Evolutionary conservation across 2,329 filamentous ascomycete genomes (phyloP).

Genomic region (Trichoderma atroviride): DNA sequence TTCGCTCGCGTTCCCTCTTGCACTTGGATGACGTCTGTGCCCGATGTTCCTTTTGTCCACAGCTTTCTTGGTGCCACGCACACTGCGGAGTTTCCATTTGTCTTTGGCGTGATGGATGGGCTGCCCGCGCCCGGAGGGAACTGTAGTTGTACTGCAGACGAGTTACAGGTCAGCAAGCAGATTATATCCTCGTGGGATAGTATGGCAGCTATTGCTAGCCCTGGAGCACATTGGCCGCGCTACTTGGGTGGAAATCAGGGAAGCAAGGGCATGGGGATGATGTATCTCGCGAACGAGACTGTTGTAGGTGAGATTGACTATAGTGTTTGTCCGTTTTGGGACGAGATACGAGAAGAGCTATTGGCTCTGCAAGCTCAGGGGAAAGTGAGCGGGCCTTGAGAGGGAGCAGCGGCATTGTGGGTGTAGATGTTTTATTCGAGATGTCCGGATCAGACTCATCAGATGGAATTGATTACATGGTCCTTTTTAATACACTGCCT

Average conservation of each 20-base stretch:
- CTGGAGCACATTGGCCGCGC: not conserved
- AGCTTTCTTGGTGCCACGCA: slow-evolving; percentile 18
- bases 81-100: slow-evolving; percentile 12
- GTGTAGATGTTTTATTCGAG: not conserved
- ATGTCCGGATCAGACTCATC: not conserved
- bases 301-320: slow-evolving; percentile 6
- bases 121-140: slow-evolving; percentile 4
- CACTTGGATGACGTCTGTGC: slow-evolving; percentile 10
- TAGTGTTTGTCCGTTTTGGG: slow-evolving; percentile 7
- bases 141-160: not conserved
- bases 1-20: not conserved
- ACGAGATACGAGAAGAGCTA: slow-evolving; percentile 6
- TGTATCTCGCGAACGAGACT: slow-evolving; percentile 11
- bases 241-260: not conserved
- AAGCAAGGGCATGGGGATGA: not conserved
- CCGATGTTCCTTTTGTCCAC: not conserved
- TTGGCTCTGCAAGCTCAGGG: not conserved
- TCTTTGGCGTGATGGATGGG: slow-evolving; percentile 3
- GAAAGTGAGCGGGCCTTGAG: not conserved
- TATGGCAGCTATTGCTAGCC: not conserved
- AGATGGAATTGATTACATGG: not conserved
- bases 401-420: not conserved
- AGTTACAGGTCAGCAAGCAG: slow-evolving; percentile 1
- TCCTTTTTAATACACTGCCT: not conserved
- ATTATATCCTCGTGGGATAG: slow-evolving; percentile 8